These are phyloP conservation scores for Aspergillus unguis DNA, from an alignment of 2,329 filamentous ascomycete genomes.

Conservation along the genomic window DNA sequence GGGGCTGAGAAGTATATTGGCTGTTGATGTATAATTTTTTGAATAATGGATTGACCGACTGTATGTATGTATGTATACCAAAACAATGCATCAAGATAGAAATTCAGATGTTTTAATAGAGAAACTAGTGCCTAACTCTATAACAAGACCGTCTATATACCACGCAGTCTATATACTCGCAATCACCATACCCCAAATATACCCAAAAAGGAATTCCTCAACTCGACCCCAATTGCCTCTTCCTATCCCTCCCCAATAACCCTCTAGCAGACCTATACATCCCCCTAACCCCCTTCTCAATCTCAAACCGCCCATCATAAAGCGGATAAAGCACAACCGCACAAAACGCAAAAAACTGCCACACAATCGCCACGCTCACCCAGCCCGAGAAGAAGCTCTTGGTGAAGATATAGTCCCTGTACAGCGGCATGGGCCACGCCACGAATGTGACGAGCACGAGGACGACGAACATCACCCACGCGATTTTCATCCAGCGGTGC, in stretches of 20 bases:
- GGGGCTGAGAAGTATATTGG: too few species aligned
- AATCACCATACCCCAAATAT: too few species aligned
- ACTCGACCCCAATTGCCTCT: too few species aligned
- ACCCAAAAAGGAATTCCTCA: too few species aligned
- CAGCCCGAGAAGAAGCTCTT: conserved; percentile 47
- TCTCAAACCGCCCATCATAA: conserved; percentile 47
- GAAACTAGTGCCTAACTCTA: too few species aligned
- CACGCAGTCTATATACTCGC: too few species aligned
- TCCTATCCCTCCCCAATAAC: neutral
- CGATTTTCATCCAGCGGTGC: conserved; percentile 39
- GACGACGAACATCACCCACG: conserved; percentile 40
- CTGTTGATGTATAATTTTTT: too few species aligned
- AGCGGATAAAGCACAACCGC: conserved; percentile 49
- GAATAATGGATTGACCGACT: too few species aligned
- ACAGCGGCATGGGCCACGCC: conserved; percentile 51
- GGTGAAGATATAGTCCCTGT: conserved; percentile 49
- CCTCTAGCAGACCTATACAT: conserved; percentile 4
- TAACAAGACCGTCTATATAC: too few species aligned
- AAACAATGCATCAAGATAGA: too few species aligned
- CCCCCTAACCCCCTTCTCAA: conserved; percentile 30
- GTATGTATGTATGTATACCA: too few species aligned
- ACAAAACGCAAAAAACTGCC: conserved; percentile 49
- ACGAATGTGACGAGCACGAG: conserved; percentile 48
- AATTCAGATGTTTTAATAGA: too few species aligned
- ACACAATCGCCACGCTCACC: conserved; percentile 46